Base-by-base conservation (phyloP, 331 rosid genomes). In the Rosa hybrid region DNA sequence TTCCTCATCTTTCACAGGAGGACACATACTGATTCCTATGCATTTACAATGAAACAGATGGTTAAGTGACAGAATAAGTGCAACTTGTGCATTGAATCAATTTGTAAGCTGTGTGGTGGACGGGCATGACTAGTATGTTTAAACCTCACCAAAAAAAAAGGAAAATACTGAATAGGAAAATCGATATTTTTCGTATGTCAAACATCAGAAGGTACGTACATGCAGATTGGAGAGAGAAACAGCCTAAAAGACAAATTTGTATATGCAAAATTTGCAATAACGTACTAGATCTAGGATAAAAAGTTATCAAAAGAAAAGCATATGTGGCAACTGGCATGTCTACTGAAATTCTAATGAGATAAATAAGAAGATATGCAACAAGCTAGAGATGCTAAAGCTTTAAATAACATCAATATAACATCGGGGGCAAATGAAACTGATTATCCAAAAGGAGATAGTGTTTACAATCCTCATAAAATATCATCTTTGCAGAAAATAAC, bases 1-100 rank as follows among this genome's bases (percentile, higher is more conserved):
- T 53, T 65, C 80, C 63, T 74, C 83, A n/a, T 49, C 17, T 50
- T 80, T 70, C 4, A 69, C 83, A 51, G 78, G 17, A 39, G 57
- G 38, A 79, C 38, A 20, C 27, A 27, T 7, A 1, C 17, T 60
- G 81, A 57, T 42, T 44, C 7, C 77, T 80, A 23, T 51, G 72
- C 41, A 82, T 12, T 45, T 63, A 18, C 38, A 78, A 64, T 5
- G 68, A 25, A 59, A 45, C 11, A 59, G 65, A 38, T 18, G 23
- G 21, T 10, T 73, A 48, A n/a, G 57, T 39, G 56, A 74, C 20
- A 0, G 34, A 56, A 25, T 20, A 60, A 34, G 8, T 5, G 51
- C 34, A 49, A 70, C 53, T 5, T 42, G 4, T 8, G 2, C 77
- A 48, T 72, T 30, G 17, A 50, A 23, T 27, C 25, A 50, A 72